Evolutionary conservation across 2,329 filamentous ascomycete genomes (phyloP).

Genomic region (Ascochyta fabae): DNA sequence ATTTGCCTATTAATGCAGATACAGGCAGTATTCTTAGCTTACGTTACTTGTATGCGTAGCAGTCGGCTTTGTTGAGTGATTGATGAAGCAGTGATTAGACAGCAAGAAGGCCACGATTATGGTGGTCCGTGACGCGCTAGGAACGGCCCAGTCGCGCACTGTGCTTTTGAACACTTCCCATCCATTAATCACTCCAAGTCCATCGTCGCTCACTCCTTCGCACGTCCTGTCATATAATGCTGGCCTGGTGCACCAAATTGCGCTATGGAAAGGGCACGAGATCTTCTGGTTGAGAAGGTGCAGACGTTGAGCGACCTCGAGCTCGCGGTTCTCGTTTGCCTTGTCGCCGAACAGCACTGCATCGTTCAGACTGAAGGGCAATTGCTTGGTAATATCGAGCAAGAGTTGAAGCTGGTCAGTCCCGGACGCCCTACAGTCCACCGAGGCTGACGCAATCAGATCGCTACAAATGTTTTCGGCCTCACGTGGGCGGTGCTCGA

Average conservation of each 20-base stretch:
- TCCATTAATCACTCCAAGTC: background rate
- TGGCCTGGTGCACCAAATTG: too few species aligned
- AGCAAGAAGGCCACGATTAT: background rate
- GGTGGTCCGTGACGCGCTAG: background rate
- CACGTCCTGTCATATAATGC: background rate
- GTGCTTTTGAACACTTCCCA: background rate
- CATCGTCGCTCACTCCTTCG: too few species aligned
- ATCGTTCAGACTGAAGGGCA: conserved; percentile 76
- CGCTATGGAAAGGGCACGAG: conserved; percentile 29
- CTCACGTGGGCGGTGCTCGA: conserved; percentile 73
- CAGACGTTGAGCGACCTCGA: conserved; percentile 86
- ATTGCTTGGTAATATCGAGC: conserved; percentile 70
- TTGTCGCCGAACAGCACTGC: conserved; percentile 84
- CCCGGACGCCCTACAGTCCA: background rate
- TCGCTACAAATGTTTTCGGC: conserved; percentile 74
- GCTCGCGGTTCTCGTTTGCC: conserved; percentile 80
- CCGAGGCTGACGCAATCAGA: conserved; percentile 52
- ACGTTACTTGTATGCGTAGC: too few species aligned
- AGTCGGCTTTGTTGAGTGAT: too few species aligned
- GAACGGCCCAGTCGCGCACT: background rate
- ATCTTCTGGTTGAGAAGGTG: conserved; percentile 63
- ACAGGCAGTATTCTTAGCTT: too few species aligned
- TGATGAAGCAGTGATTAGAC: too few species aligned
- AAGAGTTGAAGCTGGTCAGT: conserved; percentile 73
- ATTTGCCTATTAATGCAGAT: too few species aligned